Percentiles rank a stretch among this genome's conserved stretches.
Evolutionary conservation across 208 protist species (phyloP).

Genomic region (Trypanosoma caninum): DNA sequence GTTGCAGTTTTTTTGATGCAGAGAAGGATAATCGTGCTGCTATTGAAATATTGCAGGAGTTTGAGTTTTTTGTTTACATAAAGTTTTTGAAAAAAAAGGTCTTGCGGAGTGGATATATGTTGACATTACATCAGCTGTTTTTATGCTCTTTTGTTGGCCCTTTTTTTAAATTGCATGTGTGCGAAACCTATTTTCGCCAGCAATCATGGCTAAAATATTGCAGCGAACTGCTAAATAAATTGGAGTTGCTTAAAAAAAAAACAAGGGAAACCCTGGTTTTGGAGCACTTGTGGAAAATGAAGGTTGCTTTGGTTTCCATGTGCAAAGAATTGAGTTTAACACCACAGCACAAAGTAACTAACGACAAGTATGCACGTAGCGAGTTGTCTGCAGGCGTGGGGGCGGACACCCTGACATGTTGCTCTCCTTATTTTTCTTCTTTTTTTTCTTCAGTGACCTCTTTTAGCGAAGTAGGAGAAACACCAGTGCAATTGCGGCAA

Average conservation of each 20-base stretch:
- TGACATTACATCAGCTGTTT: not conserved
- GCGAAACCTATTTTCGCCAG: slow-evolving; percentile 16
- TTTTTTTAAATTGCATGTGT: slow-evolving; percentile 9
- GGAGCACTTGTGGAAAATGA: too few species aligned
- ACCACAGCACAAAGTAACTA: too few species aligned
- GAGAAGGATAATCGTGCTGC: not conserved
- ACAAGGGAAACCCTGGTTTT: too few species aligned
- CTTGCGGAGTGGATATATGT: not conserved
- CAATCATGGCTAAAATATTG: not conserved
- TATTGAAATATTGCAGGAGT: not conserved
- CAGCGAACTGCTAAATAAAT: not conserved
- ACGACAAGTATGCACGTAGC: too few species aligned
- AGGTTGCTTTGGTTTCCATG: too few species aligned
- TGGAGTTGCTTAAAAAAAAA: not conserved
- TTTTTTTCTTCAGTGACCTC: too few species aligned
- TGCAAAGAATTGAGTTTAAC: too few species aligned
- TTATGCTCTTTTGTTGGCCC: slow-evolving; percentile 10
- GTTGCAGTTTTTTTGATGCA: not conserved
- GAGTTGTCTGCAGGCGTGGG: too few species aligned
- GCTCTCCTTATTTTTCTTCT: too few species aligned
- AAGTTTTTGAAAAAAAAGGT: not conserved
- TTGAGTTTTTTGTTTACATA: not conserved
- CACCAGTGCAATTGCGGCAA: too few species aligned
- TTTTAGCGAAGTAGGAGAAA: too few species aligned
- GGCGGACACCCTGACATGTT: too few species aligned